These are phyloP conservation scores for Nicotiana noctiflora DNA, from an alignment of 257 asterid genomes.

Conservation along the genomic window DNA sequence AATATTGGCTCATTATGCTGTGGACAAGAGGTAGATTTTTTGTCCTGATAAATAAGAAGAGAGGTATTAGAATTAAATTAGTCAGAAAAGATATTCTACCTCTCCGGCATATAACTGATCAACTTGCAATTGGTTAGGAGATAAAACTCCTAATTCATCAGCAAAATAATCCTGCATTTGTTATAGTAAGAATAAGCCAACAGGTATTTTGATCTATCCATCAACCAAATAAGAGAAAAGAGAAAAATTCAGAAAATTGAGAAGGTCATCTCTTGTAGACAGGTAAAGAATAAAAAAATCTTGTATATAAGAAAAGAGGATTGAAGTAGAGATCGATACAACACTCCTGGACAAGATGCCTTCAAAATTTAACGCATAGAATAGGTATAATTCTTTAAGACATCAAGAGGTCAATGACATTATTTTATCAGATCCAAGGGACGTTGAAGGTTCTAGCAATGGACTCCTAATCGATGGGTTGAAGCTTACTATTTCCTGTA, in stretches of 20 bases:
- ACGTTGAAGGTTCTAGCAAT: not conserved
- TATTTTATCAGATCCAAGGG: not conserved
- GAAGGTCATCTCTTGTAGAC: not conserved
- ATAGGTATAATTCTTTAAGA: not conserved
- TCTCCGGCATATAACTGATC: constrained; percentile 80
- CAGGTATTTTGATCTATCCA: not conserved
- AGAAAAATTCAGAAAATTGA: not conserved
- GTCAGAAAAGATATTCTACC: constrained; percentile 45
- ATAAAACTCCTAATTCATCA: constrained; percentile 95
- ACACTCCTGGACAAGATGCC: not conserved
- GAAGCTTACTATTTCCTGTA: not conserved
- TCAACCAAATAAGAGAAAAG: constrained; percentile 7
- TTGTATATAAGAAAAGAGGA: not conserved
- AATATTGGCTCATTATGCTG: not conserved
- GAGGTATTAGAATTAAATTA: not conserved
- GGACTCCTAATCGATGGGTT: not conserved
- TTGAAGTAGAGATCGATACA: not conserved
- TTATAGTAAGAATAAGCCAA: constrained; percentile 19
- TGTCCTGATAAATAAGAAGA: not conserved
- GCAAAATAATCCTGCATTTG: constrained; percentile 81
- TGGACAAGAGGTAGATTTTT: not conserved
- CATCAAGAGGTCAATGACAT: not conserved
- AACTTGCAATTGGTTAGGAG: constrained; percentile 91
- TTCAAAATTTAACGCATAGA: not conserved
- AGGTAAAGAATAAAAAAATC: not conserved